Evolutionary conservation across 768 basidiomycete genomes (phyloP), one percentile per base, ranked within the genome.

Genomic region (Calocybe indica): DNA sequence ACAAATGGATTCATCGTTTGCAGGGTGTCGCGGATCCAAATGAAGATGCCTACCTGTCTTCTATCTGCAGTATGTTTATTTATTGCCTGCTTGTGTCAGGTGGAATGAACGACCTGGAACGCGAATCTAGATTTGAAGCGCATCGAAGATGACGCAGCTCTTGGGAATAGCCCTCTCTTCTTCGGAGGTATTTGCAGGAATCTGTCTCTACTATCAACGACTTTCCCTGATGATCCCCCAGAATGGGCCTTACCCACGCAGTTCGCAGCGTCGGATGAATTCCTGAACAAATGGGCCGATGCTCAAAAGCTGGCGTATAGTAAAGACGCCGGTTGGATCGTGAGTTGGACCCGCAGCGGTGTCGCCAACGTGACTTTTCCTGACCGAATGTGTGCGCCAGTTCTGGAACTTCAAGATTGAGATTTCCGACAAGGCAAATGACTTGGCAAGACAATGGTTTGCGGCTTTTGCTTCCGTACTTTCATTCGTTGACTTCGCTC

Each of bases 341-440:
- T 84, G 52, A 64, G 80, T 22, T 70, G 3, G 40, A 15, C 29
- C 36, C 29, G 7, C 30, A 29, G 14, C 42, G 10, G 5, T 50
- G 14, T 39, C 11, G 28, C n/a, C 30, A n/a, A 11, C n/a, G 5
- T 30, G 36, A 11, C 34, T 3, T 14, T n/a, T 36, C 8, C 29
- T 30, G 3, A 29, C 42, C 48, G 37, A n/a, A 13, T 40, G 7
- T 22, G 2, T 39, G 30, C 7, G 36, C 12, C 43, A 71, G 69
- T 71, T 70, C 54, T 88, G 85, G 85, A 86, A 79, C 62, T 88
- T 88, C 70, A 85, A 83, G 56, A 70, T 81, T 5, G 87, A 88
- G 62, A 74, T 63, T 35, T 83, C 81, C 1, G 45, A 47, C 1
- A 48, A 64, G 28, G 76, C 78, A 3, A 80, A 77, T 6, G 70